Evolutionary conservation across 2,329 filamentous ascomycete species (phyloP), one percentile per base, ranked within the genome.

Genomic region (Fusarium denticulatum): DNA sequence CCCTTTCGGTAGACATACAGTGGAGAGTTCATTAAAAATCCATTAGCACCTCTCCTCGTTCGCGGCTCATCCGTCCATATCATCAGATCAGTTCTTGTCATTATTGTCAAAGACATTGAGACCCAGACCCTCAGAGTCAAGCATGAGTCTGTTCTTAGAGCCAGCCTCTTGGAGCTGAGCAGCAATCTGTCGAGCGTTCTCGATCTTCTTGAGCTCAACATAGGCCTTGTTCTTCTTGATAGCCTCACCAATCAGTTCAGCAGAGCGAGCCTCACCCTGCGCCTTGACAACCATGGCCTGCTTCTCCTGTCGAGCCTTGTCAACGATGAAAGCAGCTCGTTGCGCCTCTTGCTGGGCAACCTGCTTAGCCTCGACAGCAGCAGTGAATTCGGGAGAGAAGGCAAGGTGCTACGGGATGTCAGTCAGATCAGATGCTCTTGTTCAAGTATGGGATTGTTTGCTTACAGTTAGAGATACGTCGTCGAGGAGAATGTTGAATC

Each of bases 161-260:
- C 94, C 93, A 65, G 88, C 89, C 83, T 97, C 94, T 84, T 98
- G 94, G 79, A 99, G 83, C 77, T 97, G 92, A 77, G 88, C 84
- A n/a, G 96, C 96, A 83, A 99, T 97, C 64, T 90, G 89, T 76
- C 94, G 90, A 12, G 96, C 96, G 80, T 98, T 99, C 87, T 99
- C 96, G 79, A 99, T 97, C 88, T 97, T 96, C 86, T 97, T 94
- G 81, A 99, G 90, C 85, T 98, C 96, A 73, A 99, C 91, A 83
- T 99, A 99, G 75, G 94, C 93, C 86, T 95, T 93, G 87, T 90
- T 97, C 93, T 98, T 99, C 94, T 98, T 99, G 91, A 99, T 97
- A 71, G 96, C 96, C 60, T 99, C 96, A 84, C 96, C 96, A 80
- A 99, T 98, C 74, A 99, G 92, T 86, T 99, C 95, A 52, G 96